Base-by-base conservation (phyloP, 179 eudicot species). In the Camellia oleifera region DNA sequence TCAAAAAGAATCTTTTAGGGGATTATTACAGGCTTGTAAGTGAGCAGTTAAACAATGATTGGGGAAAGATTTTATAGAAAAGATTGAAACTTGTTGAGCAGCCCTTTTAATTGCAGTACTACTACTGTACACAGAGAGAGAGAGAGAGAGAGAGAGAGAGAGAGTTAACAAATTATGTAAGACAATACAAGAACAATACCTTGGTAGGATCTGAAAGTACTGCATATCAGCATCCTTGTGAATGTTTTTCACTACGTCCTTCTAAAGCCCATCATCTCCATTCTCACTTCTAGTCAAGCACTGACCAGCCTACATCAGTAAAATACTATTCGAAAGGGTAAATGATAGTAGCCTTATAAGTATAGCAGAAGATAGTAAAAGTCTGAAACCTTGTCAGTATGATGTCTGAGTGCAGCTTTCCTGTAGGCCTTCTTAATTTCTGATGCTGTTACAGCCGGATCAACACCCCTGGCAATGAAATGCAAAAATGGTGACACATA, bases 331-430 rank as follows among this genome's bases (percentile, higher is more conserved):
- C 65, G 67, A n/a, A 63, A 62, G n/a, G 13, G 62, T 4, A 74
- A 62, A 54, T 9, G 17, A 20, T 32, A 75, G 44, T 63, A 70
- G 76, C 12, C 42, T 20, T 65, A 57, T 70, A 54, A 69, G 67
- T 71, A 14, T 45, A 86, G 26, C 32, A 71, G 68, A 44, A 64
- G 71, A 63, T 65, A 52, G 18, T 15, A 74, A 60, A 54, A 79
- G 76, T 54, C 61, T 40, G 23, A 73, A 79, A 96, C 99, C 98
- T 96, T 96, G 88, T 96, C 99, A 57, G 99, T 98, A 81, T 96
- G 99, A 91, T 96, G 97, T 58, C 83, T 94, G 77, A 96, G 97
- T 68, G 99, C 99, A 76, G 99, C 98, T 91, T 90, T 96, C 81
- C 94, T 80, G 80, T 96, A 96, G 78, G 98, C 99, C 88, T 94